Evolutionary conservation across 805 yeast genomes (phyloP).

Genomic region (Hanseniaspora thailandica): DNA sequence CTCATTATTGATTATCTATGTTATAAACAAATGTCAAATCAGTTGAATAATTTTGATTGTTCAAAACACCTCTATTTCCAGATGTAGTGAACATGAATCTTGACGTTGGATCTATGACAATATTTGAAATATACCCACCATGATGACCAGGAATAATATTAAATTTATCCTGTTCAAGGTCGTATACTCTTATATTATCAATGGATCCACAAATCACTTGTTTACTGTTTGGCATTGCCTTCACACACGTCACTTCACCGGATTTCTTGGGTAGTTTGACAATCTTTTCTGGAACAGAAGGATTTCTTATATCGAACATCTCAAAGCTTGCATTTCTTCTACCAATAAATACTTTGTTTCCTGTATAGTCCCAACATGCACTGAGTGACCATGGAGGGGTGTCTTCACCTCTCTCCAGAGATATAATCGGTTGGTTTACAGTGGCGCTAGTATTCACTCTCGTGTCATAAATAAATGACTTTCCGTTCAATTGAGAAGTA

Average conservation of each 20-base stretch:
- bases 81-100: slow-evolving; percentile 81
- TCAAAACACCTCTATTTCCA: slow-evolving; percentile 64
- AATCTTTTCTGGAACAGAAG: slow-evolving; percentile 43
- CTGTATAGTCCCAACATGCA: slow-evolving; percentile 78
- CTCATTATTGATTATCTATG: slow-evolving; percentile 33
- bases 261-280: slow-evolving; percentile 73
- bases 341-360: slow-evolving; percentile 69
- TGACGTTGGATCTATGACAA: slow-evolving; percentile 76
- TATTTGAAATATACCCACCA: slow-evolving; percentile 73
- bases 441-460: slow-evolving; percentile 33
- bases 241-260: slow-evolving; percentile 78
- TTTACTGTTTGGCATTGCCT: slow-evolving; percentile 67
- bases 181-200: slow-evolving; percentile 82
- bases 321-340: slow-evolving; percentile 83
- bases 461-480: slow-evolving; percentile 69
- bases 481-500: slow-evolving; percentile 76
- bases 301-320: slow-evolving; percentile 52
- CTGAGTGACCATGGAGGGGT: slow-evolving; percentile 93
- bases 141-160: slow-evolving; percentile 92
- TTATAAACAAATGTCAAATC: slow-evolving; percentile 78
- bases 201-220: slow-evolving; percentile 78
- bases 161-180: slow-evolving; percentile 42
- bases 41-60: slow-evolving; percentile 71
- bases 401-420: slow-evolving; percentile 43
- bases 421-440: slow-evolving; percentile 30